Conservation (phyloP, 1,139 yeast genomes). For the Protomyces inundatus region DNA sequence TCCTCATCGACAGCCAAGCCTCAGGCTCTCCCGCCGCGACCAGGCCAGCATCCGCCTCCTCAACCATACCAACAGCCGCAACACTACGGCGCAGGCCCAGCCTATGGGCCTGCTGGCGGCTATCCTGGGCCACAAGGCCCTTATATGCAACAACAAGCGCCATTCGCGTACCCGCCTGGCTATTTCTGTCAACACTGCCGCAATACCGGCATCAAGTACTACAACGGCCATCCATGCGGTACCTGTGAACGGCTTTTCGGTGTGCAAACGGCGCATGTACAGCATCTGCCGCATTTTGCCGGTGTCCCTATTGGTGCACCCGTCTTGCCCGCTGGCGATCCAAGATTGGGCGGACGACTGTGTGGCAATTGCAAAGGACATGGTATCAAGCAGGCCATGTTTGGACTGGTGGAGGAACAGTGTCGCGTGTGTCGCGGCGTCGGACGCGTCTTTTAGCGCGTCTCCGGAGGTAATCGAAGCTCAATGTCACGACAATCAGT, state of each 20-base stretch:
- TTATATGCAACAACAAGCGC: neutral
- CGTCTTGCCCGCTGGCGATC: slow-evolving; percentile 30
- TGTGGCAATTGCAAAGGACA: slow-evolving; percentile 32
- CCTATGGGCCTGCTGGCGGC: neutral
- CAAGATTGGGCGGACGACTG: slow-evolving; percentile 31
- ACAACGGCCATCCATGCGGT: slow-evolving; percentile 31
- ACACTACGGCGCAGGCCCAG: neutral
- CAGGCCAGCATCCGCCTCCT: neutral
- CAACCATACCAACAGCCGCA: neutral
- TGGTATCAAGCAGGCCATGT: slow-evolving; percentile 18
- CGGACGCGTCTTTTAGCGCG: slow-evolving; percentile 5
- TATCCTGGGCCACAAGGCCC: neutral
- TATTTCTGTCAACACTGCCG: slow-evolving; percentile 28
- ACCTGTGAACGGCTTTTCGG: slow-evolving; percentile 29
- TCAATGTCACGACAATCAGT: too few species aligned
- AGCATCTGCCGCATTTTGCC: slow-evolving; percentile 21
- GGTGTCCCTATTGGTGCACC: slow-evolving; percentile 14
- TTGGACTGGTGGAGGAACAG: slow-evolving; percentile 24
- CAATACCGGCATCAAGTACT: slow-evolving; percentile 31
- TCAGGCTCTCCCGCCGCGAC: neutral
- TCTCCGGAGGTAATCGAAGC: too few species aligned
- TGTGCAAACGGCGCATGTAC: slow-evolving; percentile 24
- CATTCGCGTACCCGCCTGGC: slow-evolving; percentile 28
- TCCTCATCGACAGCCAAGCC: neutral
- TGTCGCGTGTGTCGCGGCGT: slow-evolving; percentile 24